Base-by-base conservation (phyloP, 1,139 yeast species). In the Nakaseomyces sp. region DNA sequence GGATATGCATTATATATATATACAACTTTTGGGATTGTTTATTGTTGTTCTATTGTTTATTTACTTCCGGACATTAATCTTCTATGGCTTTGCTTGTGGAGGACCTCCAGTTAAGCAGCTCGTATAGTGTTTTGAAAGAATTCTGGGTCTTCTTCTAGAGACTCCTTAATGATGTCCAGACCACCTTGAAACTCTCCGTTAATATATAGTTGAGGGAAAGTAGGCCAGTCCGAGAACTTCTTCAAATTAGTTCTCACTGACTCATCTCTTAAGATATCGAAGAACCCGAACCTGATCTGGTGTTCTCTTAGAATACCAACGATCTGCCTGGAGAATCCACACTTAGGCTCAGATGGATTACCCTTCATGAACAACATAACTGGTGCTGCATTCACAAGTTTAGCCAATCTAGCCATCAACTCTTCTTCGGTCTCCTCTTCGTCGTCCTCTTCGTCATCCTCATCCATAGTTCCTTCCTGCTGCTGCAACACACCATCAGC, bases 281-380 rank as follows among this genome's bases (percentile, higher is more conserved):
- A 91, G 64, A 91, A 93, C 0, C 98, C 99, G 61, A 91, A 91
- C 61, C 96, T 77, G 31, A 89, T 96, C 65, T 86, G 95, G 63
- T 89, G 88, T 58, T 91, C 98, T 61, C 98, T 78, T 50, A 91
- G 71, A 42, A 91, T 85, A n/a, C 94, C 96, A 43, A 91, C 97
- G 57, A 89, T 71, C 65, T 91, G 98, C 63, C 98, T 77, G 9
- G 96, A 88, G 61, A 91, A 91, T 4, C 98, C 99, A 71, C 99
- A 91, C 65, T 88, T 94, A 31, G 99, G 99, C 45, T 93, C 82
- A 1, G 96, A 84, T 3, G 99, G 99, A 0, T 95, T 87, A 18
- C 99, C 99, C 71, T 91, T 91, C 96, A 91, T 91, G 68, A 91
- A 91, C 42, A 91, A 73, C 98, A 91, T 93, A 38, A 91, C 93